phyloP scores from a whole-genome alignment of 441 rosid genomes.

The Adansonia rubrostipa region DNA sequence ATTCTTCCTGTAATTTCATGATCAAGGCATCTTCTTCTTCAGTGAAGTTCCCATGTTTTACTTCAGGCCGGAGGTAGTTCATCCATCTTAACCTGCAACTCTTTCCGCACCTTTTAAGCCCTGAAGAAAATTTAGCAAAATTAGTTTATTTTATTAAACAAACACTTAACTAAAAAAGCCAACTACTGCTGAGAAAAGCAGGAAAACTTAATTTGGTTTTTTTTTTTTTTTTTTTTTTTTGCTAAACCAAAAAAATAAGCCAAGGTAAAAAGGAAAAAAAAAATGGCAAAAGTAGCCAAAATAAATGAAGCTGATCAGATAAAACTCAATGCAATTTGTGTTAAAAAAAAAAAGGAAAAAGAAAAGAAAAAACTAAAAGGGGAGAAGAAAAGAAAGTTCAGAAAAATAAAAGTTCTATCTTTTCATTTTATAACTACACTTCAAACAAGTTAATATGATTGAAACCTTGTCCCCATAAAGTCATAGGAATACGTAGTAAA shows the following conservation, averaged over 20 bases:
- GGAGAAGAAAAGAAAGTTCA: too few species aligned
- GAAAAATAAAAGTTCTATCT: too few species aligned
- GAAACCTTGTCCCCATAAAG: neutral
- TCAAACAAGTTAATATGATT: neutral
- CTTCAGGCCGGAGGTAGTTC: slow-evolving; percentile 58
- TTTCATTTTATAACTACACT: neutral
- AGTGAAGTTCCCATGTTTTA: slow-evolving; percentile 53
- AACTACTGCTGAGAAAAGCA: neutral
- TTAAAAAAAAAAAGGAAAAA: neutral
- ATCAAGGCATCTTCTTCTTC: slow-evolving; percentile 55
- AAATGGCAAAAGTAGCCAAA: neutral
- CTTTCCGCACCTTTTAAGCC: slow-evolving; percentile 60
- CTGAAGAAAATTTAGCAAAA: slow-evolving; percentile 29
- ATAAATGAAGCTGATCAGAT: neutral
- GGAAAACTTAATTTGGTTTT: neutral
- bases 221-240: neutral
- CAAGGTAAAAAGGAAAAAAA: neutral
- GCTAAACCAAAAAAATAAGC: neutral
- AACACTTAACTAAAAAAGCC: neutral
- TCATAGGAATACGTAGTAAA: neutral
- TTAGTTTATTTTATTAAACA: neutral
- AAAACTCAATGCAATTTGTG: neutral
- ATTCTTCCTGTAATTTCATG: slow-evolving; percentile 40
- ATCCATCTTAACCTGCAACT: slow-evolving; percentile 68
- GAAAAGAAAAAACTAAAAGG: neutral